Evolutionary conservation across 306 rosid species (phyloP), one percentile per base, ranked within the genome.

Genomic region (Heteromeles arbutifolia): DNA sequence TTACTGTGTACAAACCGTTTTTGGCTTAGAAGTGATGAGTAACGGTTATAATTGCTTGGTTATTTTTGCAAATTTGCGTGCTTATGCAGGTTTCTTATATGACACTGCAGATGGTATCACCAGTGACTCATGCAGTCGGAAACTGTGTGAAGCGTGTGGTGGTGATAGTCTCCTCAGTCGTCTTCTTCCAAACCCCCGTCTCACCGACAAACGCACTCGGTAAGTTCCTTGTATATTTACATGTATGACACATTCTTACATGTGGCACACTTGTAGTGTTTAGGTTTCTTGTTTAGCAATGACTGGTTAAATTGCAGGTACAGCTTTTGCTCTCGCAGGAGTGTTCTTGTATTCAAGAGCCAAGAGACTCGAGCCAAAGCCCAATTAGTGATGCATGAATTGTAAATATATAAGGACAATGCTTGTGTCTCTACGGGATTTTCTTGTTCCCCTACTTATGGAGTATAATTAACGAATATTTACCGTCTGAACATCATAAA

Each of bases 101-200:
- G 65, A 90, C 90, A 84, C 79, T 92, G 72, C 78, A 84, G 43
- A 79, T 74, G 85, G 87, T 92, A 12, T 90, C 97, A 31, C 90
- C 97, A 1, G 89, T 92, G 65, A 86, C 84, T 19, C 97, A 92
- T 70, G 86, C 97, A 0, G 96, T 92, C 4, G 97, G 90, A 56
- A 92, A 90, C 66, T 86, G 96, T 65, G 86, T 79, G 71, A 90
- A 92, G 83, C 96, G 97, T 13, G 86, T 88, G 78, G 88, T 88
- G 18, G 86, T 92, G 69, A 88, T 92, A 18, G 84, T 82, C 52
- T 88, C 97, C 64, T 84, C 96, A 0, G 88, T 92, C 67, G 71
- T 92, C 78, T 86, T 92, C 90, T 90, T 92, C 81, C 88, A 82
- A 79, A 90, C 82, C 48, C 85, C 83, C 1, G 85, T 88, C 73